Evolutionary conservation across 140 eudicot genomes (phyloP), one percentile per base, ranked within the genome.

Genomic region (Cichorium intybus): DNA sequence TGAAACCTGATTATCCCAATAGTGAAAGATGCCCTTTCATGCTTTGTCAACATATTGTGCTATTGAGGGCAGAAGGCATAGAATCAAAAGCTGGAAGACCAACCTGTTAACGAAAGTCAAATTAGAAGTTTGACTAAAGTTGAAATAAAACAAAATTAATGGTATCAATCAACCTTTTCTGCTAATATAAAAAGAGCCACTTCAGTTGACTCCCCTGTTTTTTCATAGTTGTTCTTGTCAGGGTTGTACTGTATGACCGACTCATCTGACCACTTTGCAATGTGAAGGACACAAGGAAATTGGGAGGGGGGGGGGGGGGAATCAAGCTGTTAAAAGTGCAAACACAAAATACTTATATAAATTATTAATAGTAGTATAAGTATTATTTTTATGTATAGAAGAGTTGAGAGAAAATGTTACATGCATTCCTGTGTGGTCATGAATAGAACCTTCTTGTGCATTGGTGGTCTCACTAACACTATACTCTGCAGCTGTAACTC

Each of bases 201-300:
- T 85, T 92, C 99, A 34, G 99, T 92, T 53, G 99, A 88, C 64
- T 92, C 99, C 34, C 99, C 99, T 70, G 88, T n/a, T n/a, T 92
- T 92, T 64, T 85, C 99, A 69, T 92, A 92, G 26, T 51, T 79
- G 71, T 81, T 90, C 80, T 92, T 92, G 72, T 92, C 99, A 46
- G 99, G 88, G 72, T 92, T 92, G 80, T 88, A 92, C 48, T 92
- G 99, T 68, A 92, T 59, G 60, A 75, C 58, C 48, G 99, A 92
- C 86, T 88, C 99, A 52, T 92, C 96, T 63, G 99, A 92, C 78
- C 97, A 92, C 97, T 88, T 92, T 71, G 99, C 99, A 64, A 84
- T 88, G 75, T 92, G 99, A 53, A 92, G 96, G 62, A 92, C 97
- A 64, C 96, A 83, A 66, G 96, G 97, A 57, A 81, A 78, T 64